Percentiles rank a stretch among this genome's conserved stretches.
Evolutionary conservation across 495 filamentous ascomycete genomes (phyloP).

Genomic region (Aspergillus ellipticus): DNA sequence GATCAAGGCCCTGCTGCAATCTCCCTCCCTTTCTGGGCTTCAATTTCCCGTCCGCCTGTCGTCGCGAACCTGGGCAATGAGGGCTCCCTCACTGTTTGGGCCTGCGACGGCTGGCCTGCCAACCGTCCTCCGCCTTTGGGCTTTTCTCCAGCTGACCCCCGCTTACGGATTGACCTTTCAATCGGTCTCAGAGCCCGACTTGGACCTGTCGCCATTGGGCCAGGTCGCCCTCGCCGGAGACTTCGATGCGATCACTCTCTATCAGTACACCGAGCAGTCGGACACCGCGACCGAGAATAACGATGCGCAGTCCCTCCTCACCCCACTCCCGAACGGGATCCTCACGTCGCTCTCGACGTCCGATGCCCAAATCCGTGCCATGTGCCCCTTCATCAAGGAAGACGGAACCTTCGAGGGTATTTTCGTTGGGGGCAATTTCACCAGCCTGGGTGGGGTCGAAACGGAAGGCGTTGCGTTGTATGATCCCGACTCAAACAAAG

Average conservation of each 20-base stretch:
- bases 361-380: conserved; percentile 77
- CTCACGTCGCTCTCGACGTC: conserved; percentile 69
- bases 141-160: conserved; percentile 40
- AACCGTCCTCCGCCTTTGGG: conserved; percentile 35
- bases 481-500: conserved; percentile 59
- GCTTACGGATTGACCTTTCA: conserved; percentile 65
- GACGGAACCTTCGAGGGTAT: conserved; percentile 68
- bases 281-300: conserved; percentile 63
- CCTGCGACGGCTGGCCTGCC: conserved; percentile 49
- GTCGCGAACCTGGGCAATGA: conserved; percentile 50
- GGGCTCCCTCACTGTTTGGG: conserved; percentile 53
- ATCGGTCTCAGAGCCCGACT: conserved; percentile 66
- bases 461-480: conserved; percentile 79
- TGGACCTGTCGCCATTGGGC: conserved; percentile 79
- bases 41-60: conserved; percentile 29
- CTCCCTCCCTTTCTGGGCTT: conserved; percentile 8
- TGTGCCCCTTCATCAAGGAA: conserved; percentile 75
- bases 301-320: conserved; percentile 77
- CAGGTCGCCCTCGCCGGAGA: conserved; percentile 84
- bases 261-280: conserved; percentile 75
- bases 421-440: conserved; percentile 92
- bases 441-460: conserved; percentile 73
- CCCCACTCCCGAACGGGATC: conserved; percentile 79
- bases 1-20: neutral
- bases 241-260: conserved; percentile 88